These are phyloP conservation scores for Sarocladium kiliense DNA, from an alignment of 2,329 filamentous ascomycete genomes.

Conservation along the genomic window DNA sequence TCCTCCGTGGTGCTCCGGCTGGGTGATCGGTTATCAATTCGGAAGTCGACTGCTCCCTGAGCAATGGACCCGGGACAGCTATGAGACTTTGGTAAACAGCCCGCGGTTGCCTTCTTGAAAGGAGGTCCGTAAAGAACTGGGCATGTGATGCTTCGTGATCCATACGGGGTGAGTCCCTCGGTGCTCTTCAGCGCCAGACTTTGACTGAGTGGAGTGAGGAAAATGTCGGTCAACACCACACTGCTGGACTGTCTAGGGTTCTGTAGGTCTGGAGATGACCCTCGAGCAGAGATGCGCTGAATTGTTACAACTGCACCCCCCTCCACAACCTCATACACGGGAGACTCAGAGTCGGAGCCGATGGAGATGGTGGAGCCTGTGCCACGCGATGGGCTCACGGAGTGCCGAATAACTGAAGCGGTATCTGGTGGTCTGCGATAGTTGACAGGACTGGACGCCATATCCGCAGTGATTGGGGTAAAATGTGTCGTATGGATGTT, in stretches of 20 bases:
- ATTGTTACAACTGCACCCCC: neutral
- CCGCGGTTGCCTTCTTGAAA: neutral
- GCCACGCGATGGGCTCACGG: neutral
- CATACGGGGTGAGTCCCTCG: neutral
- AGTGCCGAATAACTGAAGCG: neutral
- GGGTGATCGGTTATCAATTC: too few species aligned
- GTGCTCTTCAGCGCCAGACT: neutral
- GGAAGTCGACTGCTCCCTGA: neutral
- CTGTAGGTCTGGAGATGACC: neutral
- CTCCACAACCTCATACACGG: neutral
- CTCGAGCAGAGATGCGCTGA: neutral
- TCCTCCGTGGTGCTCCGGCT: too few species aligned
- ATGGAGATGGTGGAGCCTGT: neutral
- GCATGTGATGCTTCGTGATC: neutral
- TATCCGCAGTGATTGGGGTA: neutral
- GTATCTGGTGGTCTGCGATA: too few species aligned
- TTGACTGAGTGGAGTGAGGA: conserved; percentile 18
- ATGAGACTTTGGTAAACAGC: neutral
- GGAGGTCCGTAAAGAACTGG: neutral
- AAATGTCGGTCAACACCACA: conserved; percentile 15
- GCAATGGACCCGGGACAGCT: neutral
- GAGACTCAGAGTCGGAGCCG: neutral
- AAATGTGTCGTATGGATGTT: neutral
- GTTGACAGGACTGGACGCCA: too few species aligned
- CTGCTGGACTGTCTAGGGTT: conserved; percentile 9